phyloP scores from a whole-genome alignment of 1,284 basidiomycete species.

The Leccinum cinnamomeum region DNA sequence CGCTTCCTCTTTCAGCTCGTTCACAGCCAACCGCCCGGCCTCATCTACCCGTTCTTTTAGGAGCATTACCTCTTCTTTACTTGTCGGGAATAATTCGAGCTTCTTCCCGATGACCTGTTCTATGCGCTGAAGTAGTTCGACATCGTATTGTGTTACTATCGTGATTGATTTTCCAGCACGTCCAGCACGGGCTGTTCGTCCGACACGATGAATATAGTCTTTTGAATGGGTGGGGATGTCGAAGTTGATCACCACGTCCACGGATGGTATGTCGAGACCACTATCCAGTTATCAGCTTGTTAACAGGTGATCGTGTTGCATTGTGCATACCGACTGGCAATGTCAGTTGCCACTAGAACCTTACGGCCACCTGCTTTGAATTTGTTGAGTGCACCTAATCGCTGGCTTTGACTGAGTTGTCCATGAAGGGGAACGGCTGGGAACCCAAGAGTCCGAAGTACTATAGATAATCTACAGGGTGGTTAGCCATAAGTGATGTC shows the following conservation, averaged over 20 bases:
- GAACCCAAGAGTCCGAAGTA: constrained; percentile 90
- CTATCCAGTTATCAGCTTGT: constrained; percentile 39
- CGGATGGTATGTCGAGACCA: constrained; percentile 95
- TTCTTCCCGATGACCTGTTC: constrained; percentile 91
- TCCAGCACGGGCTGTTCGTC: constrained; percentile 95
- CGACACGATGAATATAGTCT: constrained; percentile 99
- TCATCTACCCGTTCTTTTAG: constrained; percentile 90
- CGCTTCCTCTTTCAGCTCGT: constrained; percentile 73
- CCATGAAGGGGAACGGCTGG: constrained; percentile 96
- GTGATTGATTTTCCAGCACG: constrained; percentile 95
- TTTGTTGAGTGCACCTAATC: constrained; percentile 92
- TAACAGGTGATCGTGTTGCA: constrained; percentile 2
- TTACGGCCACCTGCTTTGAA: constrained; percentile 95
- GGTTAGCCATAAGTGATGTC: constrained; percentile 1
- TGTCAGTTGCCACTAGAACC: constrained; percentile 94
- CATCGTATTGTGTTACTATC: constrained; percentile 97
- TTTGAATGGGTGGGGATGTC: constrained; percentile 98
- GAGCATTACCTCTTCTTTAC: constrained; percentile 88
- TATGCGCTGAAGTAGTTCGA: constrained; percentile 94
- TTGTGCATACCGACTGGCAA: constrained; percentile 80
- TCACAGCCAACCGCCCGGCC: constrained; percentile 80
- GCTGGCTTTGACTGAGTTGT: constrained; percentile 90
- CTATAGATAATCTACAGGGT: constrained; percentile 72
- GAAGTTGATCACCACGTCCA: constrained; percentile 98
- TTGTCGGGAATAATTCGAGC: constrained; percentile 88